Base-by-base conservation (phyloP, 768 basidiomycete species). In the Tylopilus plumbeoviolaceoides region DNA sequence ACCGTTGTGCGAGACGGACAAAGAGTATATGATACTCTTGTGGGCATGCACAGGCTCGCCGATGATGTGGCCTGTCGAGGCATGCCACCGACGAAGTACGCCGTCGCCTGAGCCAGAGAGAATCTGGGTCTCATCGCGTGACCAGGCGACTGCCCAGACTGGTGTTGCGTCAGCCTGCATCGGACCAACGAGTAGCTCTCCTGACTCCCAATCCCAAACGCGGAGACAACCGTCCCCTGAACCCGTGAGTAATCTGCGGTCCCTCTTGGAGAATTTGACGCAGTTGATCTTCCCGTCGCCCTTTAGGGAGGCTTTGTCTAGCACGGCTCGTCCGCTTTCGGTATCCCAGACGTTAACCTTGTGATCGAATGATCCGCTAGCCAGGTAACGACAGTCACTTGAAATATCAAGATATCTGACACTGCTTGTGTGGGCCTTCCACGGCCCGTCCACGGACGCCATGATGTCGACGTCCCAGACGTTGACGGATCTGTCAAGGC, bases 361-460 rank as follows among this genome's bases (percentile, higher is more conserved):
- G 60, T 66, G 63, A 66, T 66, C 65, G 53, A 68, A 65, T 44
- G 66, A 66, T 56, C 65, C 65, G 33, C 66, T 66, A 6, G 48
- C 58, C 33, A 65, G 18, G 65, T 65, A 65, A 49, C 60, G 63
- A 39, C 63, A 56, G 63, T 67, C 65, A 21, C 51, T 58, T 41
- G 64, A 65, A 44, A 65, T 36, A 50, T 65, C 64, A 15, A 65
- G 56, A 47, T 63, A 65, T 53, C 64, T 65, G 50, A 65, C 64
- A 41, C 64, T 65, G 54, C 56, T 60, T 7, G 47, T 56, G 51
- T 65, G 64, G 23, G 51, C 50, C 39, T 57, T 60, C 64, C 65
- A 65, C 14, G 64, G 64, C 20, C 53, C 44, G 35, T 60, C 58
- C 2, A 65, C 44, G 3, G 21, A 31, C 12, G 30, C 48, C 15